Evolutionary conservation across 2,329 filamentous ascomycete genomes (phyloP).

Genomic region (Cladosporium sp.): DNA sequence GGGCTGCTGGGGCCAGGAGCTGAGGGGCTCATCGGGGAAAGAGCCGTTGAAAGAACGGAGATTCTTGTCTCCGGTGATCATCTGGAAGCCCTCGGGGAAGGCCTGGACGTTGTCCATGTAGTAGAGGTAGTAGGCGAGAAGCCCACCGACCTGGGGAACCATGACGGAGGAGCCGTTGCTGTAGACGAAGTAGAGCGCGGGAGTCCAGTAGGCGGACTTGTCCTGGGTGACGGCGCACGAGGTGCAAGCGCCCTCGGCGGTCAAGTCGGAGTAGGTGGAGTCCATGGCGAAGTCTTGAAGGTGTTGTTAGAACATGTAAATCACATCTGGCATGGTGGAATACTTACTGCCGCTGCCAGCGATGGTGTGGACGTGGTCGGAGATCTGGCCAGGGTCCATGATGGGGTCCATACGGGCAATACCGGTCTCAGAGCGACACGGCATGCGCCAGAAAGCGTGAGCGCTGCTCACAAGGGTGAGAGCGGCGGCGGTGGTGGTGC

Average conservation of each 20-base stretch:
- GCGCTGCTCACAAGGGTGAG: conserved; percentile 33
- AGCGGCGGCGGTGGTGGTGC: conserved; percentile 17
- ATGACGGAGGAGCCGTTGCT: conserved; percentile 65
- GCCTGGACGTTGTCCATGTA: conserved; percentile 65
- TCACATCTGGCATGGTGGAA: neutral
- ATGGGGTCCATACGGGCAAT: conserved; percentile 77
- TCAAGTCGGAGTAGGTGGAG: conserved; percentile 60
- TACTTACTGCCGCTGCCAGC: conserved; percentile 74
- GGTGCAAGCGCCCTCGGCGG: conserved; percentile 66
- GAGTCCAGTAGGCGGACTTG: conserved; percentile 84
- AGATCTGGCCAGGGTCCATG: conserved; percentile 59
- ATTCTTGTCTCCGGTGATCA: conserved; percentile 73
- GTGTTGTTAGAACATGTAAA: conserved; percentile 20
- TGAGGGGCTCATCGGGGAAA: conserved; percentile 68
- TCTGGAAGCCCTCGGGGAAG: conserved; percentile 76
- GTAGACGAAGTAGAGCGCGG: conserved; percentile 74
- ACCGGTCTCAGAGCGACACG: conserved; percentile 70
- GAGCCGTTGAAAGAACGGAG: conserved; percentile 70
- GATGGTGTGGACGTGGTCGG: conserved; percentile 71
- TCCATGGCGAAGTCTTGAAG: conserved; percentile 62
- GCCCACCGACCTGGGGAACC: conserved; percentile 75
- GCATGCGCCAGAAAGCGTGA: conserved; percentile 83
- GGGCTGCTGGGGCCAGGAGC: conserved; percentile 64
- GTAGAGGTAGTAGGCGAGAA: conserved; percentile 90
- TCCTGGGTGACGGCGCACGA: conserved; percentile 79